phyloP scores from a whole-genome alignment of 768 basidiomycete species.

The Cyathus striatus region DNA sequence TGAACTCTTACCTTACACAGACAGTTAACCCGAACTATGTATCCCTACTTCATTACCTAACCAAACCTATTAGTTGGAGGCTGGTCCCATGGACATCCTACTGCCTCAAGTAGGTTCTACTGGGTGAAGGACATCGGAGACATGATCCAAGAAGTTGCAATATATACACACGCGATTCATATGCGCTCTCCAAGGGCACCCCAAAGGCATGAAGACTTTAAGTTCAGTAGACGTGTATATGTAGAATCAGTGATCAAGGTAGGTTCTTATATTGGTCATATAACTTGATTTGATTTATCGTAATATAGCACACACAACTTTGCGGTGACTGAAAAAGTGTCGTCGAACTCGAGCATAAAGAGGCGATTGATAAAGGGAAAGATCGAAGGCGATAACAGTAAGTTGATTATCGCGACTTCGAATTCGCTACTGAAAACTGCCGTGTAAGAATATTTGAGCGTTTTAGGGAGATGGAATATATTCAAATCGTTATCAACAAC shows the following conservation, averaged over 20 bases:
- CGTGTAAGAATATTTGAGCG: no score
- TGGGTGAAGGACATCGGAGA: constrained; percentile 24
- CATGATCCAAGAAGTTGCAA: constrained; percentile 12
- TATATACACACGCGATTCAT: constrained; percentile 11
- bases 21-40: constrained; percentile 15
- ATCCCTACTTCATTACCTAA: not conserved
- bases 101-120: constrained; percentile 23
- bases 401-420: not conserved
- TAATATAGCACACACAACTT: not conserved
- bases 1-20: constrained; percentile 22
- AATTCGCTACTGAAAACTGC: not conserved
- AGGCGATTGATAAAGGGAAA: not conserved
- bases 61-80: constrained; percentile 22
- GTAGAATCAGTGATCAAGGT: constrained; percentile 11
- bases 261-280: no score
- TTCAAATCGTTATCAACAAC: no score
- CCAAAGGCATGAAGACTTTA: constrained; percentile 18
- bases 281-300: not conserved
- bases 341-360: not conserved
- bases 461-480: no score
- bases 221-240: constrained; percentile 7
- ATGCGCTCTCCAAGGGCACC: constrained; percentile 15
- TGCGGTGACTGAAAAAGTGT: not conserved
- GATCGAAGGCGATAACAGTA: not conserved
- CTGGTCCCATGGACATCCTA: constrained; percentile 18